A percentile compares a stretch with the other conserved stretches of the same genome.
phyloP scores from a whole-genome alignment of 116 monocot species.

The Cymodocea nodosa region DNA sequence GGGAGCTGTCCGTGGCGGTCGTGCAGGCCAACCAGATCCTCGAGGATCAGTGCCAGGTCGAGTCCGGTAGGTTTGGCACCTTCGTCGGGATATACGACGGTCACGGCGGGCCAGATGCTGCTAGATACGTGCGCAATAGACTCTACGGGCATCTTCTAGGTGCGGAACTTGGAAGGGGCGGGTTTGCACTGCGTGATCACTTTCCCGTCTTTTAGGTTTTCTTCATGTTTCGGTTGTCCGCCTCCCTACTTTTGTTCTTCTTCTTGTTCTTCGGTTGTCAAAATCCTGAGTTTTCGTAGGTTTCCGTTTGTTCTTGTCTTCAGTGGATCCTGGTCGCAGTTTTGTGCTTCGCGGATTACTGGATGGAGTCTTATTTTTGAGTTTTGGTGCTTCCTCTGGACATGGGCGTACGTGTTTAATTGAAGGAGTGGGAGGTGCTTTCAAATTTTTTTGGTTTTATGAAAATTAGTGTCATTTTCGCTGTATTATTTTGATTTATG shows the following conservation, averaged over 20 bases:
- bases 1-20: conserved; percentile 55
- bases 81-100: conserved; percentile 89
- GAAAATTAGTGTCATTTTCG: neutral
- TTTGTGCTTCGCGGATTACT: neutral
- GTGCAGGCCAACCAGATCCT: conserved; percentile 55
- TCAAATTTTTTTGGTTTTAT: neutral
- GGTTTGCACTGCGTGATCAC: too few relatives aligned
- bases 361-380: too few relatives aligned
- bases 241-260: too few relatives aligned
- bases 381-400: neutral
- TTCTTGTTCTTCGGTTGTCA: too few relatives aligned
- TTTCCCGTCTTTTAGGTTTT: neutral
- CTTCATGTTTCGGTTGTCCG: neutral
- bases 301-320: neutral
- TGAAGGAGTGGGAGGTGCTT: neutral
- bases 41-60: conserved; percentile 68
- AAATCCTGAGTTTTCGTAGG: neutral
- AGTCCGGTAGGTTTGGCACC: conserved; percentile 35
- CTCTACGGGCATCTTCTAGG: conserved; percentile 43
- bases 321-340: neutral
- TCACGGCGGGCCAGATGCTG: conserved; percentile 71
- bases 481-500: neutral
- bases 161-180: neutral
- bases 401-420: neutral
- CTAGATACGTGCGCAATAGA: conserved; percentile 50